Evolutionary conservation across 805 yeast genomes (phyloP).

Genomic region (Kregervanrija fluxuum): DNA sequence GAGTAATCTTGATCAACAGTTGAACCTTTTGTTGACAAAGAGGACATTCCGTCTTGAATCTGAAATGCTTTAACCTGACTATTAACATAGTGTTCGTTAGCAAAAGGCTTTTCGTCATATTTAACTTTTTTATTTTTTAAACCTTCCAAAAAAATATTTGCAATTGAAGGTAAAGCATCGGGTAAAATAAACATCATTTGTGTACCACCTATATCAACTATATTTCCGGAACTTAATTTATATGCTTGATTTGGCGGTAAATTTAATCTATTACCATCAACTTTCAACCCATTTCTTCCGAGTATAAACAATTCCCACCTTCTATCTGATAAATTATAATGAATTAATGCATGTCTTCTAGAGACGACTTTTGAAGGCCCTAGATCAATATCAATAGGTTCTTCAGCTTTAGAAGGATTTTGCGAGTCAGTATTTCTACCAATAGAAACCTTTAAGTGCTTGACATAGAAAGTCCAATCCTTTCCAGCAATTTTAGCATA

Average conservation of each 20-base stretch:
- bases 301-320: slow-evolving; percentile 78
- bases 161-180: slow-evolving; percentile 69
- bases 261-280: slow-evolving; percentile 58
- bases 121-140: slow-evolving; percentile 23
- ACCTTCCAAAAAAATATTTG: slow-evolving; percentile 37
- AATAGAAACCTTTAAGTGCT: slow-evolving; percentile 62
- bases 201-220: slow-evolving; percentile 91
- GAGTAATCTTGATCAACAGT: slow-evolving; percentile 52
- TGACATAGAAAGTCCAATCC: slow-evolving; percentile 92
- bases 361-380: slow-evolving; percentile 98
- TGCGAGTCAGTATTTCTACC: slow-evolving; percentile 72
- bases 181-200: slow-evolving; percentile 99
- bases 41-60: slow-evolving; percentile 9
- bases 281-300: slow-evolving; percentile 92
- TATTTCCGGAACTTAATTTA: slow-evolving; percentile 75
- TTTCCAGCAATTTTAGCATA: slow-evolving; percentile 93
- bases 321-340: slow-evolving; percentile 65
- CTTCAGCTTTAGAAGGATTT: slow-evolving; percentile 14
- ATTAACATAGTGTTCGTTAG: slow-evolving; percentile 9
- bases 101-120: background rate
- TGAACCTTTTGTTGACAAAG: slow-evolving; percentile 6
- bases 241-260: slow-evolving; percentile 35
- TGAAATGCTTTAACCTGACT: slow-evolving; percentile 41
- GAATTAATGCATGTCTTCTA: slow-evolving; percentile 80
- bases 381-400: slow-evolving; percentile 68